phyloP scores from a whole-genome alignment of 1,284 basidiomycete genomes.

The Papiliotrema terrestris region DNA sequence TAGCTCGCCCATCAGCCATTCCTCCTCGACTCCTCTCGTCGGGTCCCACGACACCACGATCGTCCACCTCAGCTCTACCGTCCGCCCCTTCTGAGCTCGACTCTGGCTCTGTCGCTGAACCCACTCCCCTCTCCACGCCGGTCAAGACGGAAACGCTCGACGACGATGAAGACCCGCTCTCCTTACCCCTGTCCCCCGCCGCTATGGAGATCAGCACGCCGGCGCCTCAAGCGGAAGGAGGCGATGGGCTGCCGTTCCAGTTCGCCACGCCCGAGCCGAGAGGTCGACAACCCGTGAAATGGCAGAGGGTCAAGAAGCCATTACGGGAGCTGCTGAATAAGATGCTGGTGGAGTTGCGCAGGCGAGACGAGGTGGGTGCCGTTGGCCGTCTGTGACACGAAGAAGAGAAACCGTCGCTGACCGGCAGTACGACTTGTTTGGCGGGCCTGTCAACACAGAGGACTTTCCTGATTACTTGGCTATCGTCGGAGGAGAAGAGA shows the following conservation, averaged over 20 bases:
- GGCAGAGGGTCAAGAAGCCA: conserved; percentile 40
- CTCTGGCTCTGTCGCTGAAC: background rate
- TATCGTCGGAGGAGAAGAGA: conserved; percentile 45
- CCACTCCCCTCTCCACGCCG: conserved; percentile 8
- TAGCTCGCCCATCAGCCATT: conserved; percentile 18
- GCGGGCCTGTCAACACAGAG: conserved; percentile 41
- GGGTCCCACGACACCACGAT: conserved; percentile 7
- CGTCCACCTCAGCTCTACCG: conserved; percentile 2
- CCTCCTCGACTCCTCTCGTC: conserved; percentile 20
- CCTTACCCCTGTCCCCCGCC: conserved; percentile 11
- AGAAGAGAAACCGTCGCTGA: background rate
- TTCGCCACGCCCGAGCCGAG: conserved; percentile 12
- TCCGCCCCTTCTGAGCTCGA: background rate
- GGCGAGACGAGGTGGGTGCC: conserved; percentile 37
- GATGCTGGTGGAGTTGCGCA: conserved; percentile 36
- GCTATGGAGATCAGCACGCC: conserved; percentile 1
- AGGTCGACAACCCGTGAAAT: conserved; percentile 17
- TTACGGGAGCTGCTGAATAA: conserved; percentile 39
- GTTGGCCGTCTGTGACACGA: no score
- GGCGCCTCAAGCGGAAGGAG: background rate
- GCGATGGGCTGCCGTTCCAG: background rate
- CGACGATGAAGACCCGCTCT: conserved; percentile 14
- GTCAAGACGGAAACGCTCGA: conserved; percentile 4
- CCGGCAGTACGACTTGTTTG: conserved; percentile 41
- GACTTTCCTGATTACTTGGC: conserved; percentile 45